Evolutionary conservation across 352 stramenopile species (phyloP).

Genomic region (Paralagenidium karlingii): DNA sequence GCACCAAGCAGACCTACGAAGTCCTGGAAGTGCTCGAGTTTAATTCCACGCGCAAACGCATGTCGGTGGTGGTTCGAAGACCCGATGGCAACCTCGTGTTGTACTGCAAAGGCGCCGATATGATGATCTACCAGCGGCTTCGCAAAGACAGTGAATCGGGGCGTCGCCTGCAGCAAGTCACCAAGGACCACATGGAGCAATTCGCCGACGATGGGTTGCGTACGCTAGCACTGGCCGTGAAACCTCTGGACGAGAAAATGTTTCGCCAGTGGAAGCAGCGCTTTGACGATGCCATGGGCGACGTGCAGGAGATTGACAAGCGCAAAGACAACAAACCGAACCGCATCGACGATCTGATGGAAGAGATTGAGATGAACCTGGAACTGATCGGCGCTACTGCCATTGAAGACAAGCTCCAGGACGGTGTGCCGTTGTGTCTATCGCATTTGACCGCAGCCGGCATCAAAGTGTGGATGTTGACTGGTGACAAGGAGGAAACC

Average conservation of each 20-base stretch:
- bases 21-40: conserved; percentile 69
- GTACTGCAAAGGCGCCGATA: conserved; percentile 88
- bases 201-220: conserved; percentile 79
- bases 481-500: conserved; percentile 80
- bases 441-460: conserved; percentile 64
- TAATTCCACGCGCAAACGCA: conserved; percentile 65
- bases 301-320: conserved; percentile 60
- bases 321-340: conserved; percentile 72
- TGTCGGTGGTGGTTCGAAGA: conserved; percentile 55
- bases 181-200: conserved; percentile 64
- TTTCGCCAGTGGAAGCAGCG: conserved; percentile 63
- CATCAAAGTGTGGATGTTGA: conserved; percentile 84
- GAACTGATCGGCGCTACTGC: conserved; percentile 81
- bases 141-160: conserved; percentile 19
- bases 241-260: conserved; percentile 44
- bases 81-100: conserved; percentile 40
- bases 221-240: conserved; percentile 69
- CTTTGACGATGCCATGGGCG: conserved; percentile 55
- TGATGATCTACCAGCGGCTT: conserved; percentile 83
- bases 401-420: conserved; percentile 89
- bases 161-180: conserved; percentile 34
- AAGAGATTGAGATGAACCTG: conserved; percentile 70
- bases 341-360: conserved; percentile 59
- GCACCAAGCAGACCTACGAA: conserved; percentile 33
- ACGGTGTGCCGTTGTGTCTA: conserved; percentile 80